These are phyloP conservation scores for Choanephora cucurbitarum DNA, from an alignment of 371 early-diverging fungal genomes.

Conservation along the genomic window DNA sequence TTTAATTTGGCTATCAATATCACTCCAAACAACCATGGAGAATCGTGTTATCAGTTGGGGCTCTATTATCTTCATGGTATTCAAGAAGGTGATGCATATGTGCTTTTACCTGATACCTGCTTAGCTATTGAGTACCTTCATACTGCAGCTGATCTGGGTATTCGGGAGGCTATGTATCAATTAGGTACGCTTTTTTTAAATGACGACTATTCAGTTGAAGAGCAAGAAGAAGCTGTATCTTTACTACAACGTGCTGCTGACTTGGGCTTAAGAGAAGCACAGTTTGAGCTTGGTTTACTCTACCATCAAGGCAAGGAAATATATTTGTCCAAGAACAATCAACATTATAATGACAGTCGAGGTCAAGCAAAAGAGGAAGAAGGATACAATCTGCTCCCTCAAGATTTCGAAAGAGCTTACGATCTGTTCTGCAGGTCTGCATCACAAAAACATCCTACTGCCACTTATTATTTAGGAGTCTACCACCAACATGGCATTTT, in stretches of 20 bases:
- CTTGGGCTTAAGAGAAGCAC: conserved; percentile 32
- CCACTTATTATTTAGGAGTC: conserved; percentile 40
- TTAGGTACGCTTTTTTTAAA: conserved; percentile 31
- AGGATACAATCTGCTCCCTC: conserved; percentile 24
- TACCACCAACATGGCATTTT: conserved; percentile 47
- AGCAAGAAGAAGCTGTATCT: conserved; percentile 32
- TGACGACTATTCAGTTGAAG: conserved; percentile 19
- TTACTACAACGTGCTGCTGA: conserved; percentile 33
- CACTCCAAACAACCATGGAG: conserved; percentile 30
- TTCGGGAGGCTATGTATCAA: conserved; percentile 42
- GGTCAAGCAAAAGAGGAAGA: conserved; percentile 10
- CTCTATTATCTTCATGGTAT: conserved; percentile 39
- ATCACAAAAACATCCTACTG: conserved; percentile 34
- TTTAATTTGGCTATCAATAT: conserved; percentile 36
- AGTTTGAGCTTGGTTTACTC: conserved; percentile 37
- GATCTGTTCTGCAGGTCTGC: conserved; percentile 45
- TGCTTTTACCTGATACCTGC: conserved; percentile 18
- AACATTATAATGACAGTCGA: not conserved
- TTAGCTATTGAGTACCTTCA: conserved; percentile 33
- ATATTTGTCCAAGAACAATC: not conserved
- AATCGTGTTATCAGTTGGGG: conserved; percentile 38
- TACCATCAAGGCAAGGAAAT: conserved; percentile 36
- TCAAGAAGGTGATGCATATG: conserved; percentile 3
- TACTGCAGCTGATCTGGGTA: conserved; percentile 36
- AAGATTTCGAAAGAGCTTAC: conserved; percentile 39